phyloP scores from a whole-genome alignment of 192 early-diverging fungal species.

The Fimicolochytrium jonesii region DNA sequence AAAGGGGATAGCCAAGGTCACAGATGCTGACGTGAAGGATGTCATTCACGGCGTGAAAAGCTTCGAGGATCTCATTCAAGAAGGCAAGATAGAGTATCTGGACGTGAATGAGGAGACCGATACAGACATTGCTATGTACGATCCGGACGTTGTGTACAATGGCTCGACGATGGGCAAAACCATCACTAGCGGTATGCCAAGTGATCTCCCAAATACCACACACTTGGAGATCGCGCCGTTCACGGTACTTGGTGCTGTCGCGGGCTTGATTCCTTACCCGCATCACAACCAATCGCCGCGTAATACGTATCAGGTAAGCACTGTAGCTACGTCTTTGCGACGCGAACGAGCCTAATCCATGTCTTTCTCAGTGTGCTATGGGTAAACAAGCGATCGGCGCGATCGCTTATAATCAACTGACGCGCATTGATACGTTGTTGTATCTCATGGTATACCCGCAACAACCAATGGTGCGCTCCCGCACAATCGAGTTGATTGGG shows the following conservation, averaged over 20 bases:
- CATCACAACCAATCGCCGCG: slow-evolving; percentile 98
- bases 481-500: slow-evolving; percentile 95
- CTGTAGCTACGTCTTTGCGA: background rate
- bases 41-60: slow-evolving; percentile 50
- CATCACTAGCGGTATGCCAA: background rate
- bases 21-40: slow-evolving; percentile 37
- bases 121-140: slow-evolving; percentile 88
- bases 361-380: slow-evolving; percentile 71
- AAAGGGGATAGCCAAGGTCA: slow-evolving; percentile 57
- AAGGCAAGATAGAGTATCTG: slow-evolving; percentile 91
- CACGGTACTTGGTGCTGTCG: slow-evolving; percentile 91
- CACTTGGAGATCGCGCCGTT: slow-evolving; percentile 97
- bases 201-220: slow-evolving; percentile 64
- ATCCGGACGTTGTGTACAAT: slow-evolving; percentile 68
- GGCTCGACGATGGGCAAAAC: slow-evolving; percentile 21
- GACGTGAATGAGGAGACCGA: slow-evolving; percentile 98
- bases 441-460: slow-evolving; percentile 96
- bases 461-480: slow-evolving; percentile 97
- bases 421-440: slow-evolving; percentile 89
- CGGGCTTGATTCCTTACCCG: slow-evolving; percentile 97
- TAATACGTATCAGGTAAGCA: slow-evolving; percentile 83
- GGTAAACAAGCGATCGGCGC: slow-evolving; percentile 98
- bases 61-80: slow-evolving; percentile 89
- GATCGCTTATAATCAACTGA: slow-evolving; percentile 92
- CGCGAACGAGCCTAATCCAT: background rate